Percentiles rank a stretch among this genome's conserved stretches.
These are phyloP conservation scores for Isatis tinctoria DNA, from an alignment of 345 rosid species.

Conservation along the genomic window DNA sequence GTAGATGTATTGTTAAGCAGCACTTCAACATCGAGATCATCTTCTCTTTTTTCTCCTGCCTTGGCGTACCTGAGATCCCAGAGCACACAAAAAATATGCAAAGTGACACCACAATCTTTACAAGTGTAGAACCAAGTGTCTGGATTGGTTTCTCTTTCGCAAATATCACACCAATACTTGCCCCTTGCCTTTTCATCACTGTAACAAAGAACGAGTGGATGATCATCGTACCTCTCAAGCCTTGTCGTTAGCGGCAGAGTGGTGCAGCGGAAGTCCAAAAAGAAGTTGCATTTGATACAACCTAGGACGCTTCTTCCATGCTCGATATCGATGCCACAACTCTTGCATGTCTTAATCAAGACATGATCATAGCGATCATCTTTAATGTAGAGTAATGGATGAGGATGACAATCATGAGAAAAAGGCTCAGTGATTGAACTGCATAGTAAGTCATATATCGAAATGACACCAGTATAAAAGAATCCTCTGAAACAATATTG, in stretches of 20 bases:
- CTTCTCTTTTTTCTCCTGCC: background rate
- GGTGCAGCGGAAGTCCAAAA: background rate
- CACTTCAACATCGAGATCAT: background rate
- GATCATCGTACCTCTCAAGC: background rate
- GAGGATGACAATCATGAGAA: background rate
- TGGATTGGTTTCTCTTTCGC: background rate
- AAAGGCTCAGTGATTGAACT: background rate
- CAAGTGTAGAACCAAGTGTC: conserved; percentile 7
- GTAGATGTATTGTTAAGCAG: background rate
- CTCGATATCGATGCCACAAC: background rate
- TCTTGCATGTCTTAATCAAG: background rate
- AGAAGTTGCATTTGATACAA: background rate
- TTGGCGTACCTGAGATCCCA: background rate
- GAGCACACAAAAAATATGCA: background rate
- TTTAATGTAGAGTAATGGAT: background rate
- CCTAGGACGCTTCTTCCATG: background rate
- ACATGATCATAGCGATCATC: background rate
- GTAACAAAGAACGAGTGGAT: background rate
- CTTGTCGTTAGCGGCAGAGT: background rate
- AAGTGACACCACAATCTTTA: background rate
- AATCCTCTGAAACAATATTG: no score
- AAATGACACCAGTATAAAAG: no score
- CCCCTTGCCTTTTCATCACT: background rate
- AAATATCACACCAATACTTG: background rate
- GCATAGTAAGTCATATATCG: background rate